Percentiles rank a stretch among this genome's conserved stretches.
phyloP scores from a whole-genome alignment of 345 rosid species.

The Reutealis trisperma region DNA sequence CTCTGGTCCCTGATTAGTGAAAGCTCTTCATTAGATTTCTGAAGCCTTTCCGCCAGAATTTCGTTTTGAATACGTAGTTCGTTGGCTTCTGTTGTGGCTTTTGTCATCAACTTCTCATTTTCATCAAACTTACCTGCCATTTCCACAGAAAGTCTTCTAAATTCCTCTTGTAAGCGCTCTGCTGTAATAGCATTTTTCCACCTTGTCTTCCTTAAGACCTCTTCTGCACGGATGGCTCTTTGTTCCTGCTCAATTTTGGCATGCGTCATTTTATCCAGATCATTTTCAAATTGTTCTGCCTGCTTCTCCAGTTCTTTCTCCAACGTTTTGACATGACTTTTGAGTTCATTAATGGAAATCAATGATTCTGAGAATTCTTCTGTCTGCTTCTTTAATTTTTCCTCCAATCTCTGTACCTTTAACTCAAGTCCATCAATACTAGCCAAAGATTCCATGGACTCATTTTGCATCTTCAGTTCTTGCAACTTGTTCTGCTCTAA shows the following conservation, averaged over 20 bases:
- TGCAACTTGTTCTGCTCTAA: constrained; percentile 21
- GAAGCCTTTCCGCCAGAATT: constrained; percentile 27
- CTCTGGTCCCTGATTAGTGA: constrained; percentile 19
- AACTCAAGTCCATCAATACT: constrained; percentile 51
- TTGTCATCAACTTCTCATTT: constrained; percentile 26
- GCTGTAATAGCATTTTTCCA: constrained; percentile 34
- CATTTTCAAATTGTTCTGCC: constrained; percentile 25
- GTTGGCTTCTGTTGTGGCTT: constrained; percentile 21
- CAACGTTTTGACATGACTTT: constrained; percentile 28
- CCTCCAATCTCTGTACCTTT: constrained; percentile 62
- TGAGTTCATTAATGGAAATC: constrained; percentile 33
- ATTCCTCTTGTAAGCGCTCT: constrained; percentile 36
- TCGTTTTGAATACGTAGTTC: constrained; percentile 23
- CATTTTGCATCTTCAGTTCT: constrained; percentile 11
- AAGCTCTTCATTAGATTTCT: constrained; percentile 26
- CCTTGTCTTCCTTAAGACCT: constrained; percentile 37
- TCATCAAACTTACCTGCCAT: constrained; percentile 34
- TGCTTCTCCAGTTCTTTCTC: constrained; percentile 33
- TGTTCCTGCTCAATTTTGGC: constrained; percentile 34
- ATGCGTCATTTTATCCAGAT: constrained; percentile 24
- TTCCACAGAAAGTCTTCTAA: constrained; percentile 30
- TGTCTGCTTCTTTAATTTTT: constrained; percentile 61
- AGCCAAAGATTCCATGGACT: constrained; percentile 20
- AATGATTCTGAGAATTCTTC: constrained; percentile 65
- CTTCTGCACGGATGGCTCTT: constrained; percentile 36